A percentile compares a stretch with the other conserved stretches of the same genome.
Evolutionary conservation across 2,329 filamentous ascomycete genomes (phyloP).

Genomic region (Cladosporium sphaerospermum): DNA sequence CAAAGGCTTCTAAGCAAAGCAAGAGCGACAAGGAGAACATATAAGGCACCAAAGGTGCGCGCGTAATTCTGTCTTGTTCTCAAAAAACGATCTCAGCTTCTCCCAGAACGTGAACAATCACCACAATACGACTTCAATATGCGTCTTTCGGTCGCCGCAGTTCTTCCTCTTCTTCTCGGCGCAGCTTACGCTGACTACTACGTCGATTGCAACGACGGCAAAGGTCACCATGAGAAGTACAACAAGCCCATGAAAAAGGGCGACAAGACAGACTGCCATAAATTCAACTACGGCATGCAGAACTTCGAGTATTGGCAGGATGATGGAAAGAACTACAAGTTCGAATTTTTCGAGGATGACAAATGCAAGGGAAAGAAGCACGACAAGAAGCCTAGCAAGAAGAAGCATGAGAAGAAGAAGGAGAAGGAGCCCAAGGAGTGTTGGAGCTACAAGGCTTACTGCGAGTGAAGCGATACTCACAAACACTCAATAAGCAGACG

Average conservation of each 20-base stretch:
- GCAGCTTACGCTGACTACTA: not conserved
- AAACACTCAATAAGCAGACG: not conserved
- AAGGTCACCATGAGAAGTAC: not conserved
- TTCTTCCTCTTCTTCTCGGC: not conserved
- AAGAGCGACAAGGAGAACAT: not conserved
- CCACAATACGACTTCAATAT: not conserved
- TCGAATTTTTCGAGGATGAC: not conserved
- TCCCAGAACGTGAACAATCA: not conserved
- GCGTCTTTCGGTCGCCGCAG: not conserved
- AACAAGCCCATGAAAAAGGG: not conserved
- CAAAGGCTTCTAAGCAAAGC: not conserved
- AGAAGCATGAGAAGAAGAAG: not conserved
- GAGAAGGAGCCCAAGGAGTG: not conserved
- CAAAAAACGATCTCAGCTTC: not conserved
- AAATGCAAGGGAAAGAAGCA: not conserved
- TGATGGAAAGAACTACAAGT: not conserved
- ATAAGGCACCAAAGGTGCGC: not conserved
- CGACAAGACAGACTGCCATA: not conserved
- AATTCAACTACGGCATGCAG: not conserved
- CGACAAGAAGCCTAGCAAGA: not conserved
- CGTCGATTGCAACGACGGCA: not conserved
- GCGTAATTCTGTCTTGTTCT: not conserved
- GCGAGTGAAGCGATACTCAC: not conserved
- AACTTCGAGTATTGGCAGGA: constrained; percentile 1
- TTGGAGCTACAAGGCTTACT: not conserved